phyloP scores from a whole-genome alignment of 176 grass and related monocot genomes.

The Ampelocalamus luodianensis region DNA sequence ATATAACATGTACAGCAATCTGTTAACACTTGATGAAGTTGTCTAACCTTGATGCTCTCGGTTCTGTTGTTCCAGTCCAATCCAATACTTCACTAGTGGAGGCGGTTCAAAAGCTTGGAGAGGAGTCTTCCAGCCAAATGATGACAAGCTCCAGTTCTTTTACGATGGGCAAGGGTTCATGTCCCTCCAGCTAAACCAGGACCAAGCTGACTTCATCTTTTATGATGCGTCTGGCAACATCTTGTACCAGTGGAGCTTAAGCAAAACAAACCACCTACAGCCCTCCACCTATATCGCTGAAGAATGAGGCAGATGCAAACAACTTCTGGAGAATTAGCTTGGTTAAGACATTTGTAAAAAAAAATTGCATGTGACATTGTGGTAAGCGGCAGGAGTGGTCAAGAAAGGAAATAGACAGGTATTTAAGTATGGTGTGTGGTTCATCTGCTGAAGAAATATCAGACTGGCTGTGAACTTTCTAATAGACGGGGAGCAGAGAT shows the following conservation, averaged over 20 bases:
- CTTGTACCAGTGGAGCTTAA: slow-evolving; percentile 61
- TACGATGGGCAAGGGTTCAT: slow-evolving; percentile 93
- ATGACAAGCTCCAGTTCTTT: slow-evolving; percentile 77
- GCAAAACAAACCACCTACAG: slow-evolving; percentile 46
- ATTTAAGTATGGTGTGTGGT: not conserved
- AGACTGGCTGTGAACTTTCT: not conserved
- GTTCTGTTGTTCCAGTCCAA: slow-evolving; percentile 53
- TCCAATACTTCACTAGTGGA: slow-evolving; percentile 91
- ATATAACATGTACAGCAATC: not conserved
- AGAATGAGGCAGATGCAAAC: slow-evolving; percentile 40
- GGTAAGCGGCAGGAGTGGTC: not conserved
- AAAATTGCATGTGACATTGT: slow-evolving; percentile 27
- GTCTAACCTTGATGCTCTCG: slow-evolving; percentile 13
- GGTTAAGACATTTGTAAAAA: slow-evolving; percentile 28
- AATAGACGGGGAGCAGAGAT: slow-evolving; percentile 4
- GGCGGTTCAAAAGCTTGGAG: slow-evolving; percentile 90
- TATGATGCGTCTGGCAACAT: slow-evolving; percentile 63
- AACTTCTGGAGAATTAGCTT: slow-evolving; percentile 16
- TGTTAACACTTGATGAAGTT: not conserved
- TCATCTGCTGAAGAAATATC: slow-evolving; percentile 27
- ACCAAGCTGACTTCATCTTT: slow-evolving; percentile 61
- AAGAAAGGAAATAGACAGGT: slow-evolving; percentile 19
- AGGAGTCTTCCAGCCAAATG: slow-evolving; percentile 61
- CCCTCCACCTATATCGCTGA: slow-evolving; percentile 30
- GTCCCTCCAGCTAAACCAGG: slow-evolving; percentile 66